Conservation (phyloP, 192 early-diverging fungal species). For the Paraglomus brasilianum region DNA sequence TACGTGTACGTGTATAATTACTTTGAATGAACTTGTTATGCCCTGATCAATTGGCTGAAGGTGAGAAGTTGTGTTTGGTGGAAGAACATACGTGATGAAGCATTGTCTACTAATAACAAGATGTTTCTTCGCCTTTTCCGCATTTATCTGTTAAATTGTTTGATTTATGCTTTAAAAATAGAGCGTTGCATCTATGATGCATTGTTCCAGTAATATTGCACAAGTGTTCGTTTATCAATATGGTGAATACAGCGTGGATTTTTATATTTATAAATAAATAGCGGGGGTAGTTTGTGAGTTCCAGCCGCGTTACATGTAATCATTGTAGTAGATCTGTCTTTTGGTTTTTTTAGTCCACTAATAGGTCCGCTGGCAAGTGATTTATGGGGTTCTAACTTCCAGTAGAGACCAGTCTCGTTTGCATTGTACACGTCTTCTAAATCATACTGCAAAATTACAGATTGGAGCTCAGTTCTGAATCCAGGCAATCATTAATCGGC, state of each 20-base stretch:
- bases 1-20: too few species aligned
- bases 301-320: background rate
- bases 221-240: background rate
- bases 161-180: background rate
- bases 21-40: too few species aligned
- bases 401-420: too few species aligned
- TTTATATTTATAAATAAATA: slow-evolving; percentile 21
- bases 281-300: background rate
- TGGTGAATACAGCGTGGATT: background rate
- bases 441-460: too few species aligned
- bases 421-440: too few species aligned
- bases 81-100: background rate
- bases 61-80: too few species aligned
- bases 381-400: background rate
- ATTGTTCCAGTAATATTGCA: slow-evolving; percentile 5
- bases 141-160: slow-evolving; percentile 1
- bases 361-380: background rate
- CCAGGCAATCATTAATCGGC: too few species aligned
- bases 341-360: background rate
- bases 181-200: background rate
- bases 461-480: too few species aligned
- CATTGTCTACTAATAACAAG: background rate
- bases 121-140: too few species aligned
- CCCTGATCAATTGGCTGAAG: too few species aligned
- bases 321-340: background rate